These are phyloP conservation scores for Globisporangium recalcitrans DNA, from an alignment of 352 stramenopile species.

Conservation along the genomic window DNA sequence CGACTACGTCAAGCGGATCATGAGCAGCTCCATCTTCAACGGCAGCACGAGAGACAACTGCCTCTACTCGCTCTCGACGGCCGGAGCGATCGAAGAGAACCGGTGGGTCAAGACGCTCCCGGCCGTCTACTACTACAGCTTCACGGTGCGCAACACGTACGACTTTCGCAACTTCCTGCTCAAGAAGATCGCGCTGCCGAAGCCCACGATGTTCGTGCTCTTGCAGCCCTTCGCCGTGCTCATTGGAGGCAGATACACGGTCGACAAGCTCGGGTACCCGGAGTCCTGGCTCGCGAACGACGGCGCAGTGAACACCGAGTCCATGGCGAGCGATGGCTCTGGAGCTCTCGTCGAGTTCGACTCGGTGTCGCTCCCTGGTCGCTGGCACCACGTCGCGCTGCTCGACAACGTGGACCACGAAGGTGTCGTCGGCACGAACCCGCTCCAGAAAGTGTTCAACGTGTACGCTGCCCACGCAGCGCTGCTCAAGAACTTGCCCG, in stretches of 20 bases:
- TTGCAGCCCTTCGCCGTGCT: constrained; percentile 10
- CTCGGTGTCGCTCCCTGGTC: constrained; percentile 2
- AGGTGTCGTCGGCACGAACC: constrained; percentile 13
- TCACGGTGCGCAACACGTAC: constrained; percentile 13
- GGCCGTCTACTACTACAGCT: constrained; percentile 22
- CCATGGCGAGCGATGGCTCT: constrained; percentile 13
- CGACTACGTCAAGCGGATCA: constrained; percentile 13
- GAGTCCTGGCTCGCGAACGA: constrained; percentile 28
- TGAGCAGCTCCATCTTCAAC: constrained; percentile 10
- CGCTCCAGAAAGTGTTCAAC: constrained; percentile 13
- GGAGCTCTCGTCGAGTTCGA: constrained; percentile 11
- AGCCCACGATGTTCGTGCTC: constrained; percentile 11
- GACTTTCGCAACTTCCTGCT: constrained; percentile 3
- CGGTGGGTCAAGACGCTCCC: constrained; percentile 18
- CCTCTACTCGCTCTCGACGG: constrained; percentile 14
- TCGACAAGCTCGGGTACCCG: constrained; percentile 15
- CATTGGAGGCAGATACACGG: constrained; percentile 14
- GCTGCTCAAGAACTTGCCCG: constrained; percentile 10
- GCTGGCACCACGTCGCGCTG: constrained; percentile 16
- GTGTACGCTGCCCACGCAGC: constrained; percentile 13
- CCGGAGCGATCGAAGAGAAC: constrained; percentile 14
- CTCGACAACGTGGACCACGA: constrained; percentile 16
- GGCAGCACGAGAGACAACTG: constrained; percentile 12
- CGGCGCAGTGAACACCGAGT: constrained; percentile 23
- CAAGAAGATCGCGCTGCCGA: constrained; percentile 13